phyloP scores from a whole-genome alignment of 805 yeast genomes.

The Lipomyces anomalus region DNA sequence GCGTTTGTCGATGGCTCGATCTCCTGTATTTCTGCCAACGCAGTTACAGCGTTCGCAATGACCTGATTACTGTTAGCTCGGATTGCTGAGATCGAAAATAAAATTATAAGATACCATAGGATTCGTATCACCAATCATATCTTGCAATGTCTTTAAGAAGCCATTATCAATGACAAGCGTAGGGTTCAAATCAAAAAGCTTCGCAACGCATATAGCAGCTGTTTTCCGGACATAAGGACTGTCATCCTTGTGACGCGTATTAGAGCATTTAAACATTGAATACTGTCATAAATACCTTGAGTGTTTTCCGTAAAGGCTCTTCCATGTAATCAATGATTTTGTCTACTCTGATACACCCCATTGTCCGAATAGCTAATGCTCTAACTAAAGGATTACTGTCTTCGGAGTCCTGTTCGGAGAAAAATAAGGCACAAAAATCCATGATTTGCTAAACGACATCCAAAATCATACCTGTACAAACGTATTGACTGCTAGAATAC shows the following conservation, averaged over 20 bases:
- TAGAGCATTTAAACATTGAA: background rate
- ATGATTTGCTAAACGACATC: background rate
- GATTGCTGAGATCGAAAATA: background rate
- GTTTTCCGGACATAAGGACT: constrained; percentile 97
- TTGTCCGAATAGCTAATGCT: constrained; percentile 93
- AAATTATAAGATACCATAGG: constrained; percentile 62
- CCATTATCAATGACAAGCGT: constrained; percentile 81
- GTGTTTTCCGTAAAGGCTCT: constrained; percentile 76
- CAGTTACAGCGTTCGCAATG: constrained; percentile 85
- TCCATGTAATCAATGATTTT: constrained; percentile 94
- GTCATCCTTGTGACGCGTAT: constrained; percentile 49
- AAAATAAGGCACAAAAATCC: background rate
- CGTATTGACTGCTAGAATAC: constrained; percentile 93
- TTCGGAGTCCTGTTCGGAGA: constrained; percentile 59
- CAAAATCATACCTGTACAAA: constrained; percentile 53
- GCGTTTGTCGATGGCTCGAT: constrained; percentile 51
- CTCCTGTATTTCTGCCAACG: constrained; percentile 76
- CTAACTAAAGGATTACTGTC: constrained; percentile 95
- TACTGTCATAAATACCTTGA: constrained; percentile 34
- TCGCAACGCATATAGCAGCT: constrained; percentile 96
- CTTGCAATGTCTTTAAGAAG: constrained; percentile 61
- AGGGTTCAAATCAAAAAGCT: constrained; percentile 79
- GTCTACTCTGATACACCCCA: constrained; percentile 97
- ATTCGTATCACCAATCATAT: constrained; percentile 73
- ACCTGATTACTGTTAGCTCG: constrained; percentile 29